Evolutionary conservation across 495 filamentous ascomycete genomes (phyloP).

Genomic region (Podospora fimiseda): DNA sequence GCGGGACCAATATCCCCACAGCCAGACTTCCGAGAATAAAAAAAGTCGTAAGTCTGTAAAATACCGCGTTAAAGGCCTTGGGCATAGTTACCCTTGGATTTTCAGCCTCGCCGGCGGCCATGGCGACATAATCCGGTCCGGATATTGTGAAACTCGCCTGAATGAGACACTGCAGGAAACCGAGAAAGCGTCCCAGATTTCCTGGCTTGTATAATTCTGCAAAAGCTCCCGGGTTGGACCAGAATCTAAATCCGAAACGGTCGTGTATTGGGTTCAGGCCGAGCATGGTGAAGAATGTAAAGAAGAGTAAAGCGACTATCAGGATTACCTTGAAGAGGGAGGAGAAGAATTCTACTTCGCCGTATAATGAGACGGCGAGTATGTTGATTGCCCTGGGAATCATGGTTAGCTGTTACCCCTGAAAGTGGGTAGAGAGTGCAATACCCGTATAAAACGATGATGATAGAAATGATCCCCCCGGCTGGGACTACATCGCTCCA

Average conservation of each 20-base stretch:
- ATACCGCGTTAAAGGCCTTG: conserved; percentile 69
- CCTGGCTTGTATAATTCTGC: conserved; percentile 53
- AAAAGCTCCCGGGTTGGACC: conserved; percentile 68
- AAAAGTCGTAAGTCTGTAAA: conserved; percentile 67
- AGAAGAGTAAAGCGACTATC: conserved; percentile 59
- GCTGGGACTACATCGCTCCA: conserved; percentile 61
- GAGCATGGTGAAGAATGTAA: conserved; percentile 69
- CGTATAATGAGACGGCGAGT: conserved; percentile 59
- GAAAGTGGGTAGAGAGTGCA: conserved; percentile 14
- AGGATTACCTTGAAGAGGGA: conserved; percentile 62
- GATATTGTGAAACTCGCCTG: conserved; percentile 75
- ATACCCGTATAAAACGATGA: conserved; percentile 56
- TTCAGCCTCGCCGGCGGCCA: conserved; percentile 69
- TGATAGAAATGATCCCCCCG: conserved; percentile 55
- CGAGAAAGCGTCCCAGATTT: conserved; percentile 59
- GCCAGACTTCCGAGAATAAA: conserved; percentile 68
- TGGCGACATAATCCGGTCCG: conserved; percentile 74
- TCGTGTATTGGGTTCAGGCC: conserved; percentile 64
- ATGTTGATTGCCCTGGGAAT: conserved; percentile 51
- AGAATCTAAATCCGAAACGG: conserved; percentile 69
- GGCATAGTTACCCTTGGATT: conserved; percentile 61
- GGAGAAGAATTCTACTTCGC: conserved; percentile 54
- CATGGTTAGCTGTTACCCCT: neutral
- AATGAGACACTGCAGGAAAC: conserved; percentile 64
- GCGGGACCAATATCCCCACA: conserved; percentile 61